Evolutionary conservation across 2,329 filamentous ascomycete genomes (phyloP).

Genomic region (Boeremia exigua): DNA sequence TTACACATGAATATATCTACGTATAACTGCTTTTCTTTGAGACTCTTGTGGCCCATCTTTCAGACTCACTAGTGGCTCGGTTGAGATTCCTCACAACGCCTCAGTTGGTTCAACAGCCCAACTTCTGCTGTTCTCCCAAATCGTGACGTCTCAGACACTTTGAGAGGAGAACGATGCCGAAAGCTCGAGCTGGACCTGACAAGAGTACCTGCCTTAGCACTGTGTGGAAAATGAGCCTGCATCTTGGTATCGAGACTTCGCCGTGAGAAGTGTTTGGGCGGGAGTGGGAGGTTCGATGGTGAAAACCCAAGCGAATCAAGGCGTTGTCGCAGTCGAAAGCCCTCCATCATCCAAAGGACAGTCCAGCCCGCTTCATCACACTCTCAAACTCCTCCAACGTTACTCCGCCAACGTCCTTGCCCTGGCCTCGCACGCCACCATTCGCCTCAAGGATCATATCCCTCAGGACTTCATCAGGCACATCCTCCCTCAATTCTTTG

Average conservation of each 20-base stretch:
- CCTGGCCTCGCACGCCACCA: slow-evolving; percentile 65
- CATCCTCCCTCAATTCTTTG: slow-evolving; percentile 79
- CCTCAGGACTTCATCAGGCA: slow-evolving; percentile 80
- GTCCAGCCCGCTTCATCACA: slow-evolving; percentile 83
- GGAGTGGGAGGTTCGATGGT: not conserved
- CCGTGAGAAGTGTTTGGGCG: not conserved
- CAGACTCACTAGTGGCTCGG: not conserved
- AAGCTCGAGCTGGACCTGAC: no score
- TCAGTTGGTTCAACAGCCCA: not conserved
- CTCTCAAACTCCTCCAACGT: slow-evolving; percentile 80
- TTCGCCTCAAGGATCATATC: slow-evolving; percentile 98
- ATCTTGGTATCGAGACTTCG: no score
- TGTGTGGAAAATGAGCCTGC: no score
- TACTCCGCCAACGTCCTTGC: slow-evolving; percentile 70
- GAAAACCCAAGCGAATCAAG: not conserved
- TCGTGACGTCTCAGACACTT: not conserved
- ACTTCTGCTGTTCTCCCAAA: not conserved
- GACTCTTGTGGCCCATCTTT: not conserved
- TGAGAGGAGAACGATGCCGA: no score
- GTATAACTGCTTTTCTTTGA: not conserved
- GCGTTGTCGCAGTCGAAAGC: not conserved
- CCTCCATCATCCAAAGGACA: slow-evolving; percentile 68
- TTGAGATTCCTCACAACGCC: not conserved
- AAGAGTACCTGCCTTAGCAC: no score
- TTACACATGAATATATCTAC: slow-evolving; percentile 2